Evolutionary conservation across 257 asterid species (phyloP).

Genomic region (Solanum chiquidenum): DNA sequence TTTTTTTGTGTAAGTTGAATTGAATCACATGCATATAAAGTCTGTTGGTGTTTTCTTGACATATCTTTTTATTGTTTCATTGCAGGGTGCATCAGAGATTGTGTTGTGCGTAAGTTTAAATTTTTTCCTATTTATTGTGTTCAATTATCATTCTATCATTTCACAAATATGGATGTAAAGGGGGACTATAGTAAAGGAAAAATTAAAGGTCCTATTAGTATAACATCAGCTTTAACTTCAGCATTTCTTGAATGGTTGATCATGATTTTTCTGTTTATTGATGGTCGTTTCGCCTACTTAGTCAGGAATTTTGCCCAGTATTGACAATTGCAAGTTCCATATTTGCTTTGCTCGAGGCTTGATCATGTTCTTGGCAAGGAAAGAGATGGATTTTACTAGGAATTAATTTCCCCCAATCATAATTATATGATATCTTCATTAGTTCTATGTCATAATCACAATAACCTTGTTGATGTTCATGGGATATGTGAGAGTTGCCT

Average conservation of each 20-base stretch:
- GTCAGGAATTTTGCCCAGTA: slow-evolving; percentile 55
- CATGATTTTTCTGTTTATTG: slow-evolving; percentile 48
- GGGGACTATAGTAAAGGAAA: slow-evolving; percentile 10
- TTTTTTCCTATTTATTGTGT: neutral
- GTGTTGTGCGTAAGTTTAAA: neutral
- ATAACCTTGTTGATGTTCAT: slow-evolving; percentile 48
- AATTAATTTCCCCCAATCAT: slow-evolving; percentile 57
- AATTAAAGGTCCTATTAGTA: slow-evolving; percentile 12
- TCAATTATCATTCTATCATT: neutral
- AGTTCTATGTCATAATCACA: slow-evolving; percentile 38
- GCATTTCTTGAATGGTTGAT: slow-evolving; percentile 79
- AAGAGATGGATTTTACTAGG: slow-evolving; percentile 40
- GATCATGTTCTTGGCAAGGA: slow-evolving; percentile 62
- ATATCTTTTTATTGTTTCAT: neutral
- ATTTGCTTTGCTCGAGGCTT: slow-evolving; percentile 79
- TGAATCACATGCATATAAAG: neutral
- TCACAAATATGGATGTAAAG: slow-evolving; percentile 26
- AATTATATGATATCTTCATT: slow-evolving; percentile 45
- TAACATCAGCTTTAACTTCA: slow-evolving; percentile 39
- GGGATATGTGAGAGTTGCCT: slow-evolving; percentile 50
- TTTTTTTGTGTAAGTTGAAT: neutral
- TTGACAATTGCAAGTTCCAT: slow-evolving; percentile 46
- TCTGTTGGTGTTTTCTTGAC: neutral
- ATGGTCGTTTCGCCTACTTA: slow-evolving; percentile 53
- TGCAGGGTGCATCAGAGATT: neutral